These are phyloP conservation scores for Blastomyces parvus DNA, from an alignment of 2,329 filamentous ascomycete species.

Conservation along the genomic window DNA sequence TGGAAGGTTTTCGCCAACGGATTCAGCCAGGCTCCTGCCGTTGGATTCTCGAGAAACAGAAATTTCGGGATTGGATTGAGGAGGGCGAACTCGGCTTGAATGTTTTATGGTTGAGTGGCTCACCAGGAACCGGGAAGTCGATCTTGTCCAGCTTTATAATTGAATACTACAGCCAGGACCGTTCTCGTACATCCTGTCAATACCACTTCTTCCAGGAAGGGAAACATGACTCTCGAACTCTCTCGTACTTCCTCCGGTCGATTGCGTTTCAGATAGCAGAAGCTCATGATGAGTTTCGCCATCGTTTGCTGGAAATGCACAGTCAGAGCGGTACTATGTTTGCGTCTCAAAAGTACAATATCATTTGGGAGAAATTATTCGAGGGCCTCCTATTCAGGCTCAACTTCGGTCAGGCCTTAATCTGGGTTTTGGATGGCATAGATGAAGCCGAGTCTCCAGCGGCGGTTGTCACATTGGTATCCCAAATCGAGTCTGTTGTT, in stretches of 20 bases:
- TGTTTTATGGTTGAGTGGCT: slow-evolving; percentile 12
- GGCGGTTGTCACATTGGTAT: slow-evolving; percentile 2
- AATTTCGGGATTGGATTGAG: slow-evolving; percentile 11
- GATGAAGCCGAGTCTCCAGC: slow-evolving; percentile 15
- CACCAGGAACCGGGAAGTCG: slow-evolving; percentile 13
- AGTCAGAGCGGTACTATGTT: slow-evolving; percentile 6
- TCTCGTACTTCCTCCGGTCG: slow-evolving; percentile 13
- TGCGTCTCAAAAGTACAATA: slow-evolving; percentile 7
- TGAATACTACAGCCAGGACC: slow-evolving; percentile 1
- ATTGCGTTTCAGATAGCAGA: slow-evolving; percentile 15
- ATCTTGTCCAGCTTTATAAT: slow-evolving; percentile 13
- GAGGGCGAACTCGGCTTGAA: not conserved
- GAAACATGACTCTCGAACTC: slow-evolving; percentile 13
- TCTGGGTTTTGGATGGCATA: slow-evolving; percentile 19
- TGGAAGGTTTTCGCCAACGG: slow-evolving; percentile 8
- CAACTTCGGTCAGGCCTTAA: slow-evolving; percentile 9
- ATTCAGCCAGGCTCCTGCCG: slow-evolving; percentile 17
- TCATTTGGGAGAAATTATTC: slow-evolving; percentile 17
- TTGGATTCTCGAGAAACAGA: slow-evolving; percentile 14
- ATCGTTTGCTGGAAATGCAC: slow-evolving; percentile 9
- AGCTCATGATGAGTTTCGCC: slow-evolving; percentile 4
- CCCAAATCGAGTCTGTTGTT: slow-evolving; percentile 8
- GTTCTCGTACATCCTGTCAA: slow-evolving; percentile 3
- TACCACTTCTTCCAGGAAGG: slow-evolving; percentile 14
- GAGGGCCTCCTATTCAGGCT: slow-evolving; percentile 12